Conservation (phyloP, 768 basidiomycete species). For the Sarcodon sp. region DNA sequence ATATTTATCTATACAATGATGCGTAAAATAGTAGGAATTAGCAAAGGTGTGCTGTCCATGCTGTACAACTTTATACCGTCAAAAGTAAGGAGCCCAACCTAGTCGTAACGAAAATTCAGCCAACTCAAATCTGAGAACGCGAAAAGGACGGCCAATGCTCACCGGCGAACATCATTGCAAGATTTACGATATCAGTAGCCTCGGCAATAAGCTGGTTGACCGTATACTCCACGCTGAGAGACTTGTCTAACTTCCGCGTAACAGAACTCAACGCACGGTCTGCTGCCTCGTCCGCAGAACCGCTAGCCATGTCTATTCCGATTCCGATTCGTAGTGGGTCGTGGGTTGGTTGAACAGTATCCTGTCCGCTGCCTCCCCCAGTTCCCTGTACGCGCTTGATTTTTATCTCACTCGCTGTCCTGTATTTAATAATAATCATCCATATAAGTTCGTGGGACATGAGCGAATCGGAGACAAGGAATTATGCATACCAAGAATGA, state of each 20-base stretch:
- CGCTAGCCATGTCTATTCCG: constrained; percentile 50
- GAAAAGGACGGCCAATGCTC: constrained; percentile 10
- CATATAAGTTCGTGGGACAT: neutral
- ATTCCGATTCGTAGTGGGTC: constrained; percentile 25
- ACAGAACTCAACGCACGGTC: constrained; percentile 81
- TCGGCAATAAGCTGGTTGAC: constrained; percentile 89
- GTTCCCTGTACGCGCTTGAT: constrained; percentile 44
- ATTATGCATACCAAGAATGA: constrained; percentile 62
- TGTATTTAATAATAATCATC: constrained; percentile 12
- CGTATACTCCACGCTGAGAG: constrained; percentile 82
- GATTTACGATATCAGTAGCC: constrained; percentile 66
- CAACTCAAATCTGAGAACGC: neutral
- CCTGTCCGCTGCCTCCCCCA: constrained; percentile 12
- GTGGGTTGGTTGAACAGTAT: constrained; percentile 7
- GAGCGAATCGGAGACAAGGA: neutral
- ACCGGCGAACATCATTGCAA: constrained; percentile 74
- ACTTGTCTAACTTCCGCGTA: constrained; percentile 68
- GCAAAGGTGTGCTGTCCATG: no score
- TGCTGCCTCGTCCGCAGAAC: constrained; percentile 72
- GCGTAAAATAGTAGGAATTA: no score
- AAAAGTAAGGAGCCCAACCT: neutral
- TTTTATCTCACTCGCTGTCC: constrained; percentile 73
- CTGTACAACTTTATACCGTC: no score
- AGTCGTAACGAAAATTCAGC: neutral
- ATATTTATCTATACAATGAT: no score